Base-by-base conservation (phyloP, 108 stramenopile species). In the Conticribra guillardii region DNA sequence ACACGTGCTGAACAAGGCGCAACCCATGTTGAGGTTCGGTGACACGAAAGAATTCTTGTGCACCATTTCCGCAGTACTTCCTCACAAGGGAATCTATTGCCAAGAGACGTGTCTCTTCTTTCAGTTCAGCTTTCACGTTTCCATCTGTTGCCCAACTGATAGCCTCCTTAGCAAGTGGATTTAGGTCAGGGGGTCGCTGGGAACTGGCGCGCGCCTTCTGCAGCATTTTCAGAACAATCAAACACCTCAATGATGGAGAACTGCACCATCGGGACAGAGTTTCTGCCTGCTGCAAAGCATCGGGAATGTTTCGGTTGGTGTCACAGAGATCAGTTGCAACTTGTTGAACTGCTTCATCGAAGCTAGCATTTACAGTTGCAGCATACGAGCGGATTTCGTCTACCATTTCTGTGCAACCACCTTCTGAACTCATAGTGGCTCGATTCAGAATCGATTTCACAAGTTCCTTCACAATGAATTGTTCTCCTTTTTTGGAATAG, bases 21-120 rank as follows among this genome's bases (percentile, higher is more conserved):
- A 78, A 65, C 18, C 83, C 85, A 71, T 95, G 93, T 1, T 72
- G 66, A 18, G 88, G 84, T 65, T 95, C 89, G 30, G 26, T 31
- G 17, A 92, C 89, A 52, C 89, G 80, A 59, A 95, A 95, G 28
- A 91, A 81, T 56, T 92, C 88, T 44, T 82, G 76, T 0, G 91
- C 89, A 23, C 84, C 90, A 32, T 85, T 73, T 8, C 94, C 94
- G 56, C 94, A 95, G 51, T 95, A 95, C 31, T 82, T 77, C 32
- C 84, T 61, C 31, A 95, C 84, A 57, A 95, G 85, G 5, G 68
- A 70, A 69, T 89, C 86, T 30, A 95, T 89, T 18, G 81, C 54
- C 18, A 95, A 67, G 3, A 95, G 69, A 21, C 94, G 59, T 26
- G 84, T 65, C 3, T 89, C 94, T 70, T 95, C 94, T 65, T 89